Conservation (phyloP, 2,329 filamentous ascomycete species). For the Paradendryphiella salina region DNA sequence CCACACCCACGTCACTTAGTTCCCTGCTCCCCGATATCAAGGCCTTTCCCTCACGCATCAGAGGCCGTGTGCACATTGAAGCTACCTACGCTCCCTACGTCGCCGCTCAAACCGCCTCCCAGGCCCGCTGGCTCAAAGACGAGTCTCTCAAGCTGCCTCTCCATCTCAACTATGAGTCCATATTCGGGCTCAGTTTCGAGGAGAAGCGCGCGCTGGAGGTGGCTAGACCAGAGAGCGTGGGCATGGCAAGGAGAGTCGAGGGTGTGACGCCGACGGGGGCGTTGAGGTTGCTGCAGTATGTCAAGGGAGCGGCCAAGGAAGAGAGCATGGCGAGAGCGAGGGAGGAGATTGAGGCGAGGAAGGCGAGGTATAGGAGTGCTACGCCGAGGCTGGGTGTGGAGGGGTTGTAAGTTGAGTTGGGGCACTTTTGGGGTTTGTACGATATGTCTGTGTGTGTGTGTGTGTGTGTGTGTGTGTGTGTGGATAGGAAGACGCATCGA, state of each 20-base stretch:
- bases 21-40: constrained; percentile 60
- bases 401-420: constrained; percentile 11
- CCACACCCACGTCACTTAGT: constrained; percentile 62
- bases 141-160: constrained; percentile 72
- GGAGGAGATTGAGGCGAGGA: constrained; percentile 39
- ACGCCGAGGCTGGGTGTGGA: constrained; percentile 8
- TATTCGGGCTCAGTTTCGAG: constrained; percentile 76
- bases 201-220: constrained; percentile 72
- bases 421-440: neutral
- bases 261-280: constrained; percentile 63
- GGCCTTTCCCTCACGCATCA: constrained; percentile 62
- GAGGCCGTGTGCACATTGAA: constrained; percentile 75
- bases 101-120: constrained; percentile 67
- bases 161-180: constrained; percentile 73
- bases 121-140: constrained; percentile 71
- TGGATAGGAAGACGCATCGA: too few relatives aligned
- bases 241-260: constrained; percentile 85
- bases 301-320: constrained; percentile 52
- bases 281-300: constrained; percentile 63
- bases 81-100: constrained; percentile 87
- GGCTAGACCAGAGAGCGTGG: constrained; percentile 79
- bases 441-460: neutral
- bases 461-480: too few relatives aligned
- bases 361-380: constrained; percentile 30
- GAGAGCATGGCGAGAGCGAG: constrained; percentile 34